Conservation (phyloP, 768 basidiomycete genomes). For the Boletus coccyginus region DNA sequence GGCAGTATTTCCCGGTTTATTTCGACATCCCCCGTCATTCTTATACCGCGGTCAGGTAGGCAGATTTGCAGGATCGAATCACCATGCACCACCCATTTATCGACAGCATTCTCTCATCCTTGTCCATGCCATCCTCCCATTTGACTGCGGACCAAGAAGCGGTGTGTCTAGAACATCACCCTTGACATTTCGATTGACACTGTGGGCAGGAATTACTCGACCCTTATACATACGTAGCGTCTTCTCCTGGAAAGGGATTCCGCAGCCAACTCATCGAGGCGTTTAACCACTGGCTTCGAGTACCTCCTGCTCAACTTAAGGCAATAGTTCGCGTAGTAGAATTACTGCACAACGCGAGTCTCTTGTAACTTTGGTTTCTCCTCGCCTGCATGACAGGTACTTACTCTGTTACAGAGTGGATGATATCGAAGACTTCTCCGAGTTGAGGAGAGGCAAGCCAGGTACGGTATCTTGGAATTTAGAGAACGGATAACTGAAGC, state of each 20-base stretch:
- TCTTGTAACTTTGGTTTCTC: constrained; percentile 58
- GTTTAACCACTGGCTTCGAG: constrained; percentile 90
- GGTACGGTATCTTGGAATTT: constrained; percentile 39
- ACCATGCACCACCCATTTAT: constrained; percentile 33
- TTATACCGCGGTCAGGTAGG: constrained; percentile 8
- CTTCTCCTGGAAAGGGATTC: constrained; percentile 90
- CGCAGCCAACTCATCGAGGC: constrained; percentile 83
- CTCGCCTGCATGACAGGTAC: neutral
- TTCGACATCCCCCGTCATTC: neutral
- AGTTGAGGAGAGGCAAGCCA: constrained; percentile 81
- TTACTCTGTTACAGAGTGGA: constrained; percentile 60
- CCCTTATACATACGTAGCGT: constrained; percentile 82
- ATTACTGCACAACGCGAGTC: constrained; percentile 91
- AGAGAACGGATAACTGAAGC: neutral
- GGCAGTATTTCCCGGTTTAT: constrained; percentile 9
- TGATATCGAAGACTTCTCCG: constrained; percentile 93
- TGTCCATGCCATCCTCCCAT: constrained; percentile 25
- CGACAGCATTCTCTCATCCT: constrained; percentile 37
- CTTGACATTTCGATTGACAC: neutral
- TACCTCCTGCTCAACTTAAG: constrained; percentile 66
- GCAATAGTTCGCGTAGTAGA: constrained; percentile 78
- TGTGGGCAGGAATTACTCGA: constrained; percentile 59
- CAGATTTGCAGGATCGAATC: neutral
- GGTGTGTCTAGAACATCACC: constrained; percentile 11
- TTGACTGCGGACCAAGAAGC: constrained; percentile 23